Base-by-base conservation (phyloP, 805 yeast species). In the Suhomyces sp. region DNA sequence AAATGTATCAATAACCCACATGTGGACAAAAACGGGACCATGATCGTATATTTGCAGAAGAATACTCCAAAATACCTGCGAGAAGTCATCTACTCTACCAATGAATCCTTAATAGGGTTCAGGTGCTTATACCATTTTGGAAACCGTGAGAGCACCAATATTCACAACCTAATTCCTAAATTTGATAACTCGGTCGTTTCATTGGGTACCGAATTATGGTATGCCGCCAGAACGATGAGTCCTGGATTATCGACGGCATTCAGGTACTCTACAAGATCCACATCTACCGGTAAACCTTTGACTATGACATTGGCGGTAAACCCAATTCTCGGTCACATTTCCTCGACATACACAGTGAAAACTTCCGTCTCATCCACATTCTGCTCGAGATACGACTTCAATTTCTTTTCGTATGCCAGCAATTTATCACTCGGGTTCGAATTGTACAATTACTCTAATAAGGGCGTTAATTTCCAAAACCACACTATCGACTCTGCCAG, bases 231-330 rank as follows among this genome's bases (percentile, higher is more conserved):
- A 28, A 82, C 85, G 29, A 82, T 87, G 74, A 81, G 91, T 40
- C 97, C 97, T 0, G 98, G 97, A 0, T 55, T 90, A 13, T 86
- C 96, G 0, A 77, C 95, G 2, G 91, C 95, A 0, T 56, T 88
- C 31, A 64, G 97, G 28, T 91, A 93, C 56, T 75, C 91, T 1
- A 86, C 96, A 0, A 81, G 86, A 42, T 79, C 96, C 0, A 79
- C 93, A 0, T 77, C 85, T 27, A 84, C 95, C 0, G 95, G 95
- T 3, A 83, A 87, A 43, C 98, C 98, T 0, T 62, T 90, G 43
- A 85, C 96, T 0, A 75, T 93, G 72, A 84, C 98, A 0, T 52
- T 91, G 25, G 81, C 95, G 0, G 72, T 83, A 39, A 93, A 93
- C 56, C 98, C 98, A 1, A 66, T 93, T 11, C 67, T 91, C 54